These are phyloP conservation scores for Geopyxis carbonaria DNA, from an alignment of 495 filamentous ascomycete species.

Conservation along the genomic window DNA sequence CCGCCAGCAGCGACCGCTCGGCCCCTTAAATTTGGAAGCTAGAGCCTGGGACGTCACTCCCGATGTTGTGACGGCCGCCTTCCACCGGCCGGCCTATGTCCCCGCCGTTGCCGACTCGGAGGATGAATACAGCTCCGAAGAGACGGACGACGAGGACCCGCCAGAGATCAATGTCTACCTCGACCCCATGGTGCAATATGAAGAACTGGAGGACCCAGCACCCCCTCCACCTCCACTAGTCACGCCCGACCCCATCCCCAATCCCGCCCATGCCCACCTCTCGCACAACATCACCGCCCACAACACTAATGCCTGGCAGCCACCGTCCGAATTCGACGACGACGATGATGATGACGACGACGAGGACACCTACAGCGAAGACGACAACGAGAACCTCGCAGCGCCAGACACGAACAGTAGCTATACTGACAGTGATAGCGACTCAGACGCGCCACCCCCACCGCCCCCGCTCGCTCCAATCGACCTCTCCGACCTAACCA, in stretches of 20 bases:
- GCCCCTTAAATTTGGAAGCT: conserved; percentile 2
- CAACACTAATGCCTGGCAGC: background rate
- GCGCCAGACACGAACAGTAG: conserved; percentile 5
- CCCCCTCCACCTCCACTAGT: too few species aligned
- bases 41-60: conserved; percentile 18
- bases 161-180: conserved; percentile 2
- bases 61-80: too few species aligned
- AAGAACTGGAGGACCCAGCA: too few species aligned
- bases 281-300: background rate
- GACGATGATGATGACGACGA: conserved; percentile 20
- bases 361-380: conserved; percentile 9
- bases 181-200: conserved; percentile 5
- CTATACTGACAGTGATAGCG: conserved; percentile 7
- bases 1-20: conserved; percentile 5
- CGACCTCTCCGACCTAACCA: background rate
- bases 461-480: background rate
- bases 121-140: conserved; percentile 3
- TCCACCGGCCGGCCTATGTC: conserved; percentile 4
- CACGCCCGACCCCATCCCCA: too few species aligned
- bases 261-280: background rate
- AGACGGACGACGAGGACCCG: background rate
- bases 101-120: conserved; percentile 5
- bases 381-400: conserved; percentile 4
- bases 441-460: background rate
- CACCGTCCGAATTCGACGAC: conserved; percentile 17